Evolutionary conservation across 148 eudicot species (phyloP).

Genomic region (Chenopodium formosanum): DNA sequence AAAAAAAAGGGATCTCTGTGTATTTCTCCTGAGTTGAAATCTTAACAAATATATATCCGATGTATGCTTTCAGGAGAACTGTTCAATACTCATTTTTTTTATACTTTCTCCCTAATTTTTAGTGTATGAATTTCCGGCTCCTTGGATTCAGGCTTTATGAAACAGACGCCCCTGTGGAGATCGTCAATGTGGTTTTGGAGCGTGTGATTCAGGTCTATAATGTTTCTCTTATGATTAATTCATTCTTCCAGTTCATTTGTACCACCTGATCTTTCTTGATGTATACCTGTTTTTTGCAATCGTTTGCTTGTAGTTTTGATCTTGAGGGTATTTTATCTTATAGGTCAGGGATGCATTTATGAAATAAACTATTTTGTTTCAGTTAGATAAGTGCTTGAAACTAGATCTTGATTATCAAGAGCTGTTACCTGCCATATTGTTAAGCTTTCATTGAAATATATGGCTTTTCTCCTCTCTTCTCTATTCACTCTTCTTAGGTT

Average conservation of each 20-base stretch:
- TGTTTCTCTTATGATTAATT: not conserved
- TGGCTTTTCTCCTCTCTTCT: not conserved
- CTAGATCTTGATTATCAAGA: not conserved
- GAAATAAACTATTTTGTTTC: not conserved
- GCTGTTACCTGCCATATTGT: not conserved
- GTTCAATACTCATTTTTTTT: slow-evolving; percentile 21
- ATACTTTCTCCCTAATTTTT: slow-evolving; percentile 21
- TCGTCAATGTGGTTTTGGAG: slow-evolving; percentile 40
- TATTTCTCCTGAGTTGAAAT: not conserved
- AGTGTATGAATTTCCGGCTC: slow-evolving; percentile 73
- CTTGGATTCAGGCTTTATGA: slow-evolving; percentile 79
- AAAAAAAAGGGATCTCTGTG: not conserved
- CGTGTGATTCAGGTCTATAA: slow-evolving; percentile 52
- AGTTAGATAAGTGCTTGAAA: not conserved
- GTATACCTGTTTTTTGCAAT: not conserved
- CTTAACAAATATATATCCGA: not conserved
- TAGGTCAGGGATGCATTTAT: not conserved
- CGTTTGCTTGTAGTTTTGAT: not conserved
- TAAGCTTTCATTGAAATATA: too few species aligned
- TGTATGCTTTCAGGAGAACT: slow-evolving; percentile 7
- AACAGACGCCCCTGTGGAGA: slow-evolving; percentile 35
- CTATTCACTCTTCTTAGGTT: not conserved
- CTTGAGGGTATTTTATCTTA: not conserved
- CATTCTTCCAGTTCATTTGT: not conserved
- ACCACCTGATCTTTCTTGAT: slow-evolving; percentile 3